Evolutionary conservation across 805 yeast species (phyloP), one percentile per base, ranked within the genome.

Genomic region (Aciculoconidium aculeatum): DNA sequence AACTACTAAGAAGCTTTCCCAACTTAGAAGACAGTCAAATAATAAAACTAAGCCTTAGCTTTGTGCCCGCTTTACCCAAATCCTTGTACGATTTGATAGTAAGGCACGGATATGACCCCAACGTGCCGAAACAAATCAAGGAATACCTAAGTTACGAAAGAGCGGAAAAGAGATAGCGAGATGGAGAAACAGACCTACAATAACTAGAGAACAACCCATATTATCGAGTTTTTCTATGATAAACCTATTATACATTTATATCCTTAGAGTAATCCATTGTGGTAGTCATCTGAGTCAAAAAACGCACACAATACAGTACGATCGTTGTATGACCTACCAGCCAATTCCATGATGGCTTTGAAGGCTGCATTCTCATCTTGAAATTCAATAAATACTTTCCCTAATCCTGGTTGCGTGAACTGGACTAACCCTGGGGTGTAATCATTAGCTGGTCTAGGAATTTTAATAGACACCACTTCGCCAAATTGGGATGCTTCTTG

Each of bases 1-100:
- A 75, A 23, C 51, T 82, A 11, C 54, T 87, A 28, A 61, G 94
- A 31, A 80, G 75, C 34, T 75, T 85, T 39, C 95, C 95, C 0
- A 59, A 59, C 3, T 57, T 87, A 33, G 75, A 80, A 31, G 83
- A 88, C 9, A 72, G 72, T 34, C 85, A 81, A 41, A 73, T 85
- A 24, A 82, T 85, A 15, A 80, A 82, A 43, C 58, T 87, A 12
- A 80, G 90, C 23, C 69, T 87, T 21, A 84, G 92, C 30, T 82
- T 86, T 40, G 72, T 86, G 4, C 80, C 88, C 6, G 75, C 75
- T 45, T 56, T 87, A 5, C 94, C 95, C 0, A 72, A 69, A 17
- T 58, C 65, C 3, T 58, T 87, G 17, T 83, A 80, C 48, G 78
- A 72, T 37, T 50, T 80, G 34, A 59, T 82, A 21, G 69, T 66